These are phyloP conservation scores for Pseudogymnoascus sp. DNA, from an alignment of 2,329 filamentous ascomycete species.

Conservation along the genomic window DNA sequence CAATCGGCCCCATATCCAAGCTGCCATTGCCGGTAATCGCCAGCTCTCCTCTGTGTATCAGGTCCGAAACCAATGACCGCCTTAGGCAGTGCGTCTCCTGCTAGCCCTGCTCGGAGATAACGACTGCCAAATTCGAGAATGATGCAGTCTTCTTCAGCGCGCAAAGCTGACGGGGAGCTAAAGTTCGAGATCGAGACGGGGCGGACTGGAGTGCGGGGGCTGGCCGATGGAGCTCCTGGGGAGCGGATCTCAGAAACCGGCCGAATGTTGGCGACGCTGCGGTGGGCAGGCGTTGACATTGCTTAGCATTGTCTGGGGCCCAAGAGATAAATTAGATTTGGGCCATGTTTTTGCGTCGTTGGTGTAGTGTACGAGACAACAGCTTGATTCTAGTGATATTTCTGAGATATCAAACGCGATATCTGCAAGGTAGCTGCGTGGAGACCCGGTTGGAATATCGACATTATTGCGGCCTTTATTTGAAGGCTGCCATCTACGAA, in stretches of 20 bases:
- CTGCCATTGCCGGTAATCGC: conserved; percentile 70
- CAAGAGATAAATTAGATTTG: neutral
- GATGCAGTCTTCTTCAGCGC: conserved; percentile 74
- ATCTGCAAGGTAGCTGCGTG: conserved; percentile 4
- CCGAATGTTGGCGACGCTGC: conserved; percentile 50
- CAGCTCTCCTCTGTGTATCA: conserved; percentile 65
- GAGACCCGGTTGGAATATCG: neutral
- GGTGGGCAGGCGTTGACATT: conserved; percentile 39
- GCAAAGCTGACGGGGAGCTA: conserved; percentile 50
- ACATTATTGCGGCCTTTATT: neutral
- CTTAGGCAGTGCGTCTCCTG: conserved; percentile 73
- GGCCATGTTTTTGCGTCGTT: neutral
- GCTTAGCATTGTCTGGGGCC: neutral
- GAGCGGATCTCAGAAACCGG: conserved; percentile 13
- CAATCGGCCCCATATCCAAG: conserved; percentile 42
- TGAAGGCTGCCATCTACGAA: neutral
- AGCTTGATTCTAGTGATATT: neutral
- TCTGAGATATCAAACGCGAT: conserved; percentile 3
- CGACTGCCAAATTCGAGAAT: conserved; percentile 78
- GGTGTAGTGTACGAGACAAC: neutral
- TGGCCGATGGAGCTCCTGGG: conserved; percentile 29
- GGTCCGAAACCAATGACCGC: conserved; percentile 61
- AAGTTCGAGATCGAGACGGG: conserved; percentile 43
- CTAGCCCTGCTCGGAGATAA: conserved; percentile 73
- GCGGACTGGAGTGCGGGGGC: conserved; percentile 51